These are phyloP conservation scores for Hemileia vastatrix DNA, from an alignment of 1,284 basidiomycete genomes.

Conservation along the genomic window DNA sequence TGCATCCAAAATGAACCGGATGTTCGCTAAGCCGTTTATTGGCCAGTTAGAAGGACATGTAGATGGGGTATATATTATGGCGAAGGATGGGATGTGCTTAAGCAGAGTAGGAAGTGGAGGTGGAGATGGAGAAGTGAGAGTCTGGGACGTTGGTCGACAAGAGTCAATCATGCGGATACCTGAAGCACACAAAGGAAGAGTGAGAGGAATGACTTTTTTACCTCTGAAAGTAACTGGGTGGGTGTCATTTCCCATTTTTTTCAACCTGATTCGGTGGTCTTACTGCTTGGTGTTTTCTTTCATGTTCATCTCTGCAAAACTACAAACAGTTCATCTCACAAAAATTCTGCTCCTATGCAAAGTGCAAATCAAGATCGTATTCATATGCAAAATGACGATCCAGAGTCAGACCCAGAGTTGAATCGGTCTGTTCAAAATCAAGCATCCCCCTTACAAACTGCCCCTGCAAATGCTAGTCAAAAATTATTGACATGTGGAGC, in stretches of 20 bases:
- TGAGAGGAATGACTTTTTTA: slow-evolving; percentile 70
- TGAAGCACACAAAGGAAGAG: slow-evolving; percentile 81
- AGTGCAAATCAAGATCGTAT: too few relatives aligned
- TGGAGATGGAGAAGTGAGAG: slow-evolving; percentile 85
- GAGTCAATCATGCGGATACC: slow-evolving; percentile 60
- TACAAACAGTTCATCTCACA: too few relatives aligned
- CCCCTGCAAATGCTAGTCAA: too few relatives aligned
- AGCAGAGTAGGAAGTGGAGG: slow-evolving; percentile 82
- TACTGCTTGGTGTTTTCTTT: too few relatives aligned
- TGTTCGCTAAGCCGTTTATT: slow-evolving; percentile 95
- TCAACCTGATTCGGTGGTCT: too few relatives aligned
- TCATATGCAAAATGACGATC: too few relatives aligned
- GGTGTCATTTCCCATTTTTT: too few relatives aligned
- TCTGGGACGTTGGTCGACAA: slow-evolving; percentile 72
- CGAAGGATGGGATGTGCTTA: slow-evolving; percentile 65
- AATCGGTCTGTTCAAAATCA: too few relatives aligned
- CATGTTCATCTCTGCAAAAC: too few relatives aligned
- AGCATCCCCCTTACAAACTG: too few relatives aligned
- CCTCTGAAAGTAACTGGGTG: slow-evolving; percentile 27
- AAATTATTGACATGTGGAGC: slow-evolving; percentile 80
- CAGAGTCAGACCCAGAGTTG: too few relatives aligned
- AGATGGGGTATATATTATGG: slow-evolving; percentile 85
- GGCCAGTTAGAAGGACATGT: slow-evolving; percentile 82
- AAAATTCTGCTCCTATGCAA: too few relatives aligned
- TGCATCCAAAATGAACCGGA: slow-evolving; percentile 89